Conservation (phyloP, 805 yeast species). For the Starmera caribaea region DNA sequence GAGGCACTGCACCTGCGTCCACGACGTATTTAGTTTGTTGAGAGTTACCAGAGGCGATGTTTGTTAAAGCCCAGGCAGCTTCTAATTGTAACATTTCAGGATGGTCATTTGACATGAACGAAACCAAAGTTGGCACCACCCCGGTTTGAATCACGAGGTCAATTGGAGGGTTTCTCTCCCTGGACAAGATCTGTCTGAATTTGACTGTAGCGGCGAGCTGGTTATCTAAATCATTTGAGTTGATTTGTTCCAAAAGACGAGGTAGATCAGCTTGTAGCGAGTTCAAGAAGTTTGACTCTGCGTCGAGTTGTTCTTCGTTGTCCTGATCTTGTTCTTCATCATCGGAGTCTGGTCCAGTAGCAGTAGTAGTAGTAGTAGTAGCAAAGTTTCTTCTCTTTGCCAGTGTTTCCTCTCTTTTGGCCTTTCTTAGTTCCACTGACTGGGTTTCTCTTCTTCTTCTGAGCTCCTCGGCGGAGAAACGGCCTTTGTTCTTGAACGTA, state of each 20-base stretch:
- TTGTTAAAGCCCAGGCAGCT: conserved; percentile 99
- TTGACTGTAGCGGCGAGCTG: conserved; percentile 86
- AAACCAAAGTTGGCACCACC: conserved; percentile 85
- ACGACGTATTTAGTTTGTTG: conserved; percentile 87
- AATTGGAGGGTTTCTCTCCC: conserved; percentile 95
- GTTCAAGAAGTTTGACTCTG: conserved; percentile 30
- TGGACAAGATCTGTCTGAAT: conserved; percentile 86
- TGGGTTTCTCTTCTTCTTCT: conserved; percentile 97
- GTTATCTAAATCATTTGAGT: conserved; percentile 62
- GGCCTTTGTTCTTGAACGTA: conserved; percentile 86
- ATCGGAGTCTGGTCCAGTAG: no score
- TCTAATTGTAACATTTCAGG: conserved; percentile 88
- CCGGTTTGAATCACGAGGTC: conserved; percentile 89
- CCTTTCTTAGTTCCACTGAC: conserved; percentile 93
- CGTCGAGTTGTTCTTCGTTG: conserved; percentile 15
- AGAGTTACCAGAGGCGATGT: conserved; percentile 90
- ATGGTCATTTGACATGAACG: conserved; percentile 62
- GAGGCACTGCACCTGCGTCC: conserved; percentile 89
- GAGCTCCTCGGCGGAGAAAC: conserved; percentile 90
- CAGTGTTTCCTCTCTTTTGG: conserved; percentile 89
- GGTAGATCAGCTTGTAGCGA: conserved; percentile 67
- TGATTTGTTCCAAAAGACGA: conserved; percentile 71
- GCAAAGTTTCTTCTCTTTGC: conserved; percentile 84
- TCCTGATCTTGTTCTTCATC: conserved; percentile 26
- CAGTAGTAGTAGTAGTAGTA: no score